Conservation (phyloP, 495 filamentous ascomycete species). For the Aspergillus nanangensis region DNA sequence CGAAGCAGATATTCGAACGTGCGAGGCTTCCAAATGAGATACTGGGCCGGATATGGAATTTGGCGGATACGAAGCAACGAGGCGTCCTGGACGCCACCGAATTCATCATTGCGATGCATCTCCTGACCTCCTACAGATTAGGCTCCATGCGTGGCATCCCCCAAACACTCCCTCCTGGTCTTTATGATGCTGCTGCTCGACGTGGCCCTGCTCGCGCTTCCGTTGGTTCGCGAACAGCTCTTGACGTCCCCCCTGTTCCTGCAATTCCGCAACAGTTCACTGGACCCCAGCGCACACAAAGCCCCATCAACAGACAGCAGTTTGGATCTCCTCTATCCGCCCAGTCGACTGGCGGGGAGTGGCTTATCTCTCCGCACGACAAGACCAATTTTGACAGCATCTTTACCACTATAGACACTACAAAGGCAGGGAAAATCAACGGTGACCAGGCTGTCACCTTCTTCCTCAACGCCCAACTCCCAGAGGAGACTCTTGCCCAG, state of each 20-base stretch:
- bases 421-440: constrained; percentile 74
- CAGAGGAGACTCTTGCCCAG: constrained; percentile 86
- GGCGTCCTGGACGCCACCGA: constrained; percentile 86
- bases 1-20: constrained; percentile 92
- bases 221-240: constrained; percentile 35
- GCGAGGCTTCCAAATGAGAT: constrained; percentile 85
- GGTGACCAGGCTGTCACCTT: constrained; percentile 95
- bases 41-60: constrained; percentile 88
- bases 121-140: constrained; percentile 84
- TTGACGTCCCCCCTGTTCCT: constrained; percentile 46
- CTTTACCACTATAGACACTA: constrained; percentile 75
- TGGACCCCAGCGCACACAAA: constrained; percentile 61
- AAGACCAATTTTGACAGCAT: constrained; percentile 83
- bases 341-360: constrained; percentile 66
- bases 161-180: constrained; percentile 71
- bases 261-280: constrained; percentile 71
- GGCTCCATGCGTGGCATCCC: constrained; percentile 76
- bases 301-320: constrained; percentile 61
- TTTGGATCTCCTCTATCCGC: constrained; percentile 52
- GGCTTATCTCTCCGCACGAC: constrained; percentile 77
- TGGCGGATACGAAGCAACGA: constrained; percentile 88
- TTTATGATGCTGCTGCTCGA: constrained; percentile 89
- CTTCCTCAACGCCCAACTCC: constrained; percentile 84
- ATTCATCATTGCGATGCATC: constrained; percentile 97
- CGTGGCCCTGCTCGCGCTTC: constrained; percentile 49